These are phyloP conservation scores for Dryas integrifolia DNA, from an alignment of 331 rosid species.

Conservation along the genomic window DNA sequence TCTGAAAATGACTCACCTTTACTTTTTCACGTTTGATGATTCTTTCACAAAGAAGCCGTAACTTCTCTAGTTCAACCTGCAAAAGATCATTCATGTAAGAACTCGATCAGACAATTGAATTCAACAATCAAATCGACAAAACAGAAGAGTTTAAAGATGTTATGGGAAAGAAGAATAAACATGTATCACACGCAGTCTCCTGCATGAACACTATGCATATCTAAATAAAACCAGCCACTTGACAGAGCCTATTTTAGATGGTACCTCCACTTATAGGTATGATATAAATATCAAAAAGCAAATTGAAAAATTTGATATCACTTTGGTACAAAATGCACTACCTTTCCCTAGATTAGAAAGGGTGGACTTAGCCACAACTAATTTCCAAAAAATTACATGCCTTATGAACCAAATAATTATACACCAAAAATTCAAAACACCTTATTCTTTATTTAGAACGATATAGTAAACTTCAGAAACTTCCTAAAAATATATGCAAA, in stretches of 20 bases:
- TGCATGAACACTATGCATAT: too few relatives aligned
- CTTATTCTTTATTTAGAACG: too few relatives aligned
- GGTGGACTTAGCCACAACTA: background rate
- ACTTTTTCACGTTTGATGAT: conserved; percentile 89
- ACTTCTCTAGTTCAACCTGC: conserved; percentile 93
- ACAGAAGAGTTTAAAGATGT: background rate
- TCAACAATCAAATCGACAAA: background rate
- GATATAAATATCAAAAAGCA: background rate
- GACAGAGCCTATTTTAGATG: too few relatives aligned
- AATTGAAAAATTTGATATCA: background rate
- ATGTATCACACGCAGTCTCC: too few relatives aligned
- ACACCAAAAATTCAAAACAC: background rate
- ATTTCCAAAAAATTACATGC: background rate
- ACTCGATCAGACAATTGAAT: conserved; percentile 13
- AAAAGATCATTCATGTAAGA: conserved; percentile 24
- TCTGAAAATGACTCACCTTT: conserved; percentile 49
- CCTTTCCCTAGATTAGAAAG: too few relatives aligned
- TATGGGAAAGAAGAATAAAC: background rate
- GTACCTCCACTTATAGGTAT: background rate
- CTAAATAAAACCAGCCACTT: too few relatives aligned
- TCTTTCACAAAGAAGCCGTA: conserved; percentile 95
- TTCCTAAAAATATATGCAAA: background rate
- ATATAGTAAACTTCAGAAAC: background rate
- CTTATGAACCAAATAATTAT: background rate
- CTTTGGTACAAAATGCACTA: background rate